Conservation (phyloP, 352 stramenopile species). For the Blastocystis sp. region DNA sequence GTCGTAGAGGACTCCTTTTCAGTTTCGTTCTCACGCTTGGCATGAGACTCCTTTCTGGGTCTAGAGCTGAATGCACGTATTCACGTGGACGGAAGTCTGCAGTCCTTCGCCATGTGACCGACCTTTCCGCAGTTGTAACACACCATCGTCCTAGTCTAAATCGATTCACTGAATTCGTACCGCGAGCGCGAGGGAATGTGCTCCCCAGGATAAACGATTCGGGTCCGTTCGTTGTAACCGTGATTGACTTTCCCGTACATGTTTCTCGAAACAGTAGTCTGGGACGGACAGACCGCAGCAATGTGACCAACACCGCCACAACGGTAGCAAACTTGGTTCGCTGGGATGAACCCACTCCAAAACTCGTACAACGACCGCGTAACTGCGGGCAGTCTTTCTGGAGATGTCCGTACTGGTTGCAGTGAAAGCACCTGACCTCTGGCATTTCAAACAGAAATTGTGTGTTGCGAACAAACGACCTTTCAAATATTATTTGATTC, state of each 20-base stretch:
- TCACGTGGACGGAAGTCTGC: background rate
- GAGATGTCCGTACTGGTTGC: background rate
- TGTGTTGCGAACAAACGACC: background rate
- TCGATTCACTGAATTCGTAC: background rate
- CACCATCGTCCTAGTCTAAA: background rate
- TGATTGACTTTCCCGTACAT: background rate
- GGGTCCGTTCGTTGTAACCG: background rate
- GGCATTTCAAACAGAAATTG: background rate
- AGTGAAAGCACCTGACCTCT: background rate
- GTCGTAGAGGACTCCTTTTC: background rate
- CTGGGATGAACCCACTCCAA: background rate
- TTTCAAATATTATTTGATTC: background rate
- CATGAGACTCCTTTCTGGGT: background rate
- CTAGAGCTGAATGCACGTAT: background rate
- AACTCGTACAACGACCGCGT: background rate
- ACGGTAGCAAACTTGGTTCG: background rate
- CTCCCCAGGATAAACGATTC: background rate
- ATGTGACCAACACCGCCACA: conserved; percentile 31
- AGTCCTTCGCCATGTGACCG: conserved; percentile 3
- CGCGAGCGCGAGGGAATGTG: background rate
- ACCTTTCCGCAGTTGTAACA: conserved; percentile 27
- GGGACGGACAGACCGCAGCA: conserved; percentile 7
- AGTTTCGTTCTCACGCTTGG: background rate
- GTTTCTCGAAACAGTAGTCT: background rate
- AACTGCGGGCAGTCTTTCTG: background rate